Percentiles rank a stretch among this genome's conserved stretches.
phyloP scores from a whole-genome alignment of 805 yeast genomes.

The Cyberlindnera misumaiensis region DNA sequence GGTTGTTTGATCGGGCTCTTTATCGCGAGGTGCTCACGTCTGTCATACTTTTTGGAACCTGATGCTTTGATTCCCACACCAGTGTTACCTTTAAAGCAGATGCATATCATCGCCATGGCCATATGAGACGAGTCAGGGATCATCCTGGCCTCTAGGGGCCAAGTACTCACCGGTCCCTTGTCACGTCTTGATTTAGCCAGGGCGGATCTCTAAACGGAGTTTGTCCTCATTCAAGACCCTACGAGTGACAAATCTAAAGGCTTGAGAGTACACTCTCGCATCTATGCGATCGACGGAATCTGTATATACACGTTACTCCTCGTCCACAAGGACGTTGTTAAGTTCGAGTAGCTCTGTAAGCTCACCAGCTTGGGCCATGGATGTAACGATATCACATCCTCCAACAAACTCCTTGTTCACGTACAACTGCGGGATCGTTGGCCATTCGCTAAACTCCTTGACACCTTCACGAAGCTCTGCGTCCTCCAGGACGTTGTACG shows the following conservation, averaged over 20 bases:
- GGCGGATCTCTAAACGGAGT: slow-evolving; percentile 30
- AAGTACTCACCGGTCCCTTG: no score
- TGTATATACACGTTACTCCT: slow-evolving; percentile 28
- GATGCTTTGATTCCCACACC: neutral
- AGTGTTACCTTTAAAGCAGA: slow-evolving; percentile 3
- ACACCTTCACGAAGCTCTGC: slow-evolving; percentile 90
- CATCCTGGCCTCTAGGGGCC: no score
- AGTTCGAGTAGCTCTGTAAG: slow-evolving; percentile 76
- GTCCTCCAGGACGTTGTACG: slow-evolving; percentile 93
- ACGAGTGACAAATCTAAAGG: slow-evolving; percentile 35
- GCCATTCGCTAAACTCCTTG: slow-evolving; percentile 95
- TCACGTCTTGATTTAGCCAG: neutral
- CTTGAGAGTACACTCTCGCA: slow-evolving; percentile 28
- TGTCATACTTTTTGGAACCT: slow-evolving; percentile 4
- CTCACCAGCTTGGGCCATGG: slow-evolving; percentile 91
- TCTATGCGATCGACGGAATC: slow-evolving; percentile 3
- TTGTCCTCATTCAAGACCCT: slow-evolving; percentile 19
- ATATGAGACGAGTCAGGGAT: no score
- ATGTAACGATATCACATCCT: slow-evolving; percentile 91
- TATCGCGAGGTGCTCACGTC: no score
- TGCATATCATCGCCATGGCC: neutral
- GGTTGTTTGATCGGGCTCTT: no score
- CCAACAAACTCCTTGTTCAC: slow-evolving; percentile 90
- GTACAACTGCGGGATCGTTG: slow-evolving; percentile 95
- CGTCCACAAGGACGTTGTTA: slow-evolving; percentile 75